Evolutionary conservation across 1,284 basidiomycete species (phyloP).

Genomic region (Trichosporon sp.): DNA sequence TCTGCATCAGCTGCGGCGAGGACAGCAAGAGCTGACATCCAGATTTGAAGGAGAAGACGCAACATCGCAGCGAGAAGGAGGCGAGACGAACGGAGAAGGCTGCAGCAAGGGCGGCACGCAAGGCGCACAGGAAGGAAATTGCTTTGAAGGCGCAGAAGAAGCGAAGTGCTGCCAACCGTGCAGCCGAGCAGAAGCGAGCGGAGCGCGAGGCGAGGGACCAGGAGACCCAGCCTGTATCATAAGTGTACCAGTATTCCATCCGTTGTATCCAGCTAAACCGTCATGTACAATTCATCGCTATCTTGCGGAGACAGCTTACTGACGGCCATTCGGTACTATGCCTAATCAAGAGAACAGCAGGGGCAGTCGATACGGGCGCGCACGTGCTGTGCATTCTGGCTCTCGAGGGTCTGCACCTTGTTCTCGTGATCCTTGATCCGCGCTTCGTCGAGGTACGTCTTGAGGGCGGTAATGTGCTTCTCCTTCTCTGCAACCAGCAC

Average conservation of each 20-base stretch:
- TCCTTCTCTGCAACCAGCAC: background rate
- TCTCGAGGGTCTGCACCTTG: background rate
- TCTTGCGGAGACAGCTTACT: too few species aligned
- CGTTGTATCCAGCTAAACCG: background rate
- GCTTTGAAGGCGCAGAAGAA: background rate
- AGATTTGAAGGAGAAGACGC: background rate
- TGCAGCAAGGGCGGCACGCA: too few species aligned
- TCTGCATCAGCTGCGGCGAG: background rate
- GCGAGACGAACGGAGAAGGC: background rate
- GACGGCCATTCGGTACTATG: background rate
- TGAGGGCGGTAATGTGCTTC: constrained; percentile 14
- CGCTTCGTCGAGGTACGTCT: background rate
- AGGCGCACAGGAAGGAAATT: background rate
- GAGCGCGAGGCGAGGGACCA: background rate
- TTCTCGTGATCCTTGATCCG: background rate
- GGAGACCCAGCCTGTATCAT: background rate
- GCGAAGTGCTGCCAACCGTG: background rate
- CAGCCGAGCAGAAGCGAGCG: background rate
- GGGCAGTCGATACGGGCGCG: background rate
- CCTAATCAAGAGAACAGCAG: background rate
- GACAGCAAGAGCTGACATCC: background rate
- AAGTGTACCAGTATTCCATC: background rate
- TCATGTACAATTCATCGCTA: background rate
- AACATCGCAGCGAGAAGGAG: background rate
- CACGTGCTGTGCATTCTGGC: background rate